phyloP scores from a whole-genome alignment of 176 grass and related monocot genomes.

The Thalia dealbata region DNA sequence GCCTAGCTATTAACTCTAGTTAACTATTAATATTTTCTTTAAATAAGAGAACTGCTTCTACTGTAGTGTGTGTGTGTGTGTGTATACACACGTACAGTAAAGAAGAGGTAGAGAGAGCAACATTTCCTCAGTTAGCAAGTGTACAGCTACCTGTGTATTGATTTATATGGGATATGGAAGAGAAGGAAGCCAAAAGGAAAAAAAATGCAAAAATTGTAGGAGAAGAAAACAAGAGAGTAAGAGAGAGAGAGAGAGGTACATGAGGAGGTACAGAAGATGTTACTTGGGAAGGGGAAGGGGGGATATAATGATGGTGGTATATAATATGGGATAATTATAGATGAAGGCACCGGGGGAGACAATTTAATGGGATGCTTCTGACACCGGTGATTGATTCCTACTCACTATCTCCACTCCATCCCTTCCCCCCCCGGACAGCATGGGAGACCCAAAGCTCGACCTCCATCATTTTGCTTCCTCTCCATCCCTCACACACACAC shows the following conservation, averaged over 20 bases:
- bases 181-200: not conserved
- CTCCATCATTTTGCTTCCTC: constrained; percentile 12
- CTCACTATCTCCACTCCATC: no score
- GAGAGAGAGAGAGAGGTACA: not conserved
- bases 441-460: not conserved
- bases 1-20: no score
- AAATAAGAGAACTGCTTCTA: no score
- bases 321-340: no score
- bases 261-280: not conserved
- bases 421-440: constrained; percentile 6
- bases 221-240: not conserved
- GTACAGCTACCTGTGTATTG: not conserved
- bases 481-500: not conserved
- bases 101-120: no score
- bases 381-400: constrained; percentile 50
- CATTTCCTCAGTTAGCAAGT: not conserved
- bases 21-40: no score
- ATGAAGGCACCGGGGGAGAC: no score
- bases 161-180: not conserved
- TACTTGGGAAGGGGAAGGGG: not conserved
- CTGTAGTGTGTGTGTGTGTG: no score
- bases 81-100: no score
- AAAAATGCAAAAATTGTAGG: not conserved
- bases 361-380: constrained; percentile 44
- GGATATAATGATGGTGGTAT: no score